Conservation (phyloP, 179 eudicot species). For the Sideroxylon spinosum region DNA sequence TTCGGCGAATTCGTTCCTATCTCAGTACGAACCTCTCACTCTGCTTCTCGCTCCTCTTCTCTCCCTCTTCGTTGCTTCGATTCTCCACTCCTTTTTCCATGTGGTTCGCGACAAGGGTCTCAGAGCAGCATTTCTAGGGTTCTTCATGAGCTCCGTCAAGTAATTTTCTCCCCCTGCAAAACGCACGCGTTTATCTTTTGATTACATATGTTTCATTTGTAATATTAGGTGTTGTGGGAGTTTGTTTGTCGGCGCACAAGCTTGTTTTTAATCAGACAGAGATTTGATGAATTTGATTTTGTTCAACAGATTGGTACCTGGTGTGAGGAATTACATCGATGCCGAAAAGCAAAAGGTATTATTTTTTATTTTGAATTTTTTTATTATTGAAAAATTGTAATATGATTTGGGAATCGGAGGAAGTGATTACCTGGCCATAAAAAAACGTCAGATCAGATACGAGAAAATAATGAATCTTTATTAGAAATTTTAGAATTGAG, state of each 20-base stretch:
- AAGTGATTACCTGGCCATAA: background rate
- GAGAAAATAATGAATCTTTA: background rate
- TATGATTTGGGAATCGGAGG: background rate
- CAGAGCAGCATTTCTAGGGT: slow-evolving; percentile 37
- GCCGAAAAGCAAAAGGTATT: slow-evolving; percentile 86
- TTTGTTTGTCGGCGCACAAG: background rate
- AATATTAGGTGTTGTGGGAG: background rate
- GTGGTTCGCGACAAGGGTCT: slow-evolving; percentile 50
- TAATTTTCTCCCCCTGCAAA: slow-evolving; percentile 17
- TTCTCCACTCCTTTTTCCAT: slow-evolving; percentile 35
- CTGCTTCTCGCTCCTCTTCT: slow-evolving; percentile 47
- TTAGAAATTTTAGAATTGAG: background rate
- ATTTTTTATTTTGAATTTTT: background rate
- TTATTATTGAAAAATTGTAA: background rate
- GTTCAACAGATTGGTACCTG: slow-evolving; percentile 65
- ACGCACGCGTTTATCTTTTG: background rate
- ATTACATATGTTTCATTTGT: too few species aligned
- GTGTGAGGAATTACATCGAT: slow-evolving; percentile 67
- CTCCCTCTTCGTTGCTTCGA: slow-evolving; percentile 40
- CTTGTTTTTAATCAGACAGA: background rate
- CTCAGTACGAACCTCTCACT: slow-evolving; percentile 52
- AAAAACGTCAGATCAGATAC: background rate
- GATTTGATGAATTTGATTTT: slow-evolving; percentile 8
- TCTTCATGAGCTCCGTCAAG: slow-evolving; percentile 52
- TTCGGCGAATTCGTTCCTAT: slow-evolving; percentile 39